Evolutionary conservation across 2,329 filamentous ascomycete species (phyloP).

Genomic region (Aplosporella prunicola): DNA sequence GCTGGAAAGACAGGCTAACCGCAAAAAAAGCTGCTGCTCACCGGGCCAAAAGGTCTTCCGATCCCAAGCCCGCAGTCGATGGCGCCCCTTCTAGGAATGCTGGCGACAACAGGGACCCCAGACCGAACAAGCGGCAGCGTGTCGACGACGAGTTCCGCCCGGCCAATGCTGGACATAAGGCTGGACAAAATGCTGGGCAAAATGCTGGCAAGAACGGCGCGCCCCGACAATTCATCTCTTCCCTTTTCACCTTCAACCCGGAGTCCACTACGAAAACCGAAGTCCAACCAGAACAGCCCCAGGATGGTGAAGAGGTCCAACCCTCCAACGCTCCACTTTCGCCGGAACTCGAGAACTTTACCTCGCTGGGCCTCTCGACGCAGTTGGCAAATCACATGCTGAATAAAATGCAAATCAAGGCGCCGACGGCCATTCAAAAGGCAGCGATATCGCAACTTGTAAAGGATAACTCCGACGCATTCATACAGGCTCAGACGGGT

Average conservation of each 20-base stretch:
- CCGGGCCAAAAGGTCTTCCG: conserved; percentile 35
- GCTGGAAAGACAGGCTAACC: conserved; percentile 79
- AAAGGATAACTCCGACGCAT: conserved; percentile 76
- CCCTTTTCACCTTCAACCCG: conserved; percentile 87
- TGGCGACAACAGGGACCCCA: not conserved
- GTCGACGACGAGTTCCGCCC: conserved; percentile 11
- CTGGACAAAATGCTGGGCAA: too few species aligned
- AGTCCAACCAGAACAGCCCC: conserved; percentile 34
- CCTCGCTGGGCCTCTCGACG: conserved; percentile 70
- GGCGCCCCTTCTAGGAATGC: not conserved
- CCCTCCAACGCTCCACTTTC: conserved; percentile 86
- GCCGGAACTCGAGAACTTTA: conserved; percentile 78
- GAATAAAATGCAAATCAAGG: conserved; percentile 77
- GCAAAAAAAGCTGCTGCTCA: conserved; percentile 60
- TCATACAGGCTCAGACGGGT: conserved; percentile 93
- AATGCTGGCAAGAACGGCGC: too few species aligned
- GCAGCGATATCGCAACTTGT: conserved; percentile 75
- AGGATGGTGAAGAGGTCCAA: conserved; percentile 44
- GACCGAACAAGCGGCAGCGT: conserved; percentile 13
- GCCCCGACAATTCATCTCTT: conserved; percentile 66
- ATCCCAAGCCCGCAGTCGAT: not conserved
- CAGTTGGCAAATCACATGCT: conserved; percentile 73
- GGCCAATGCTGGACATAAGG: too few species aligned
- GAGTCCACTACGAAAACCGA: conserved; percentile 53
- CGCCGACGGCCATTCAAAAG: conserved; percentile 90